These are phyloP conservation scores for Penicillium carneum DNA, from an alignment of 2,329 filamentous ascomycete species.

Conservation along the genomic window DNA sequence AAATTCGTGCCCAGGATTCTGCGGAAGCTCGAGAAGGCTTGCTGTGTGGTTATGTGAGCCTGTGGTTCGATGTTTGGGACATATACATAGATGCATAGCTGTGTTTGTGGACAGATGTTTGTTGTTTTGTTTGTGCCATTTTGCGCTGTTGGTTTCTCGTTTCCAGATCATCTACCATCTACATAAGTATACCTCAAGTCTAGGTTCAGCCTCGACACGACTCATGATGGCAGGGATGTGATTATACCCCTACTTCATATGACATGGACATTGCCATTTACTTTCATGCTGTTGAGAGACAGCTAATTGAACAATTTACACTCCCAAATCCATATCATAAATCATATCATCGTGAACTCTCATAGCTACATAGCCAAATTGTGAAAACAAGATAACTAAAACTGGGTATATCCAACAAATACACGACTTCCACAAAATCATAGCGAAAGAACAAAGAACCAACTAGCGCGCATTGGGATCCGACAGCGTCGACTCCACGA, in stretches of 20 bases:
- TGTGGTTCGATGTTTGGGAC: conserved; percentile 18
- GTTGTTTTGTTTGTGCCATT: neutral
- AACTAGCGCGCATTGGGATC: conserved; percentile 24
- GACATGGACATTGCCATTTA: conserved; percentile 11
- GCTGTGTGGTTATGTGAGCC: conserved; percentile 76
- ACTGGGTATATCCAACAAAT: conserved; percentile 31
- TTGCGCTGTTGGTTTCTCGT: conserved; percentile 5
- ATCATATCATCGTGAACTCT: conserved; percentile 20
- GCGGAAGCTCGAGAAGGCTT: conserved; percentile 70
- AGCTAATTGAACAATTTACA: neutral
- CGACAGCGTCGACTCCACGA: conserved; percentile 57
- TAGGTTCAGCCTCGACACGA: conserved; percentile 13
- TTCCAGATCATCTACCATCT: conserved; percentile 8
- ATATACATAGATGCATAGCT: conserved; percentile 13
- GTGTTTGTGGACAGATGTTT: neutral
- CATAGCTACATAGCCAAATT: conserved; percentile 14
- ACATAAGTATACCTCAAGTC: neutral
- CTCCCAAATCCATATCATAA: conserved; percentile 3
- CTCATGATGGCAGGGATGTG: conserved; percentile 19
- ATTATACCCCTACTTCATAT: conserved; percentile 15
- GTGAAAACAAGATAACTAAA: conserved; percentile 16
- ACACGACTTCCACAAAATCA: neutral
- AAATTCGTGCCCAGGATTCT: conserved; percentile 67
- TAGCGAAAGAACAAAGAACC: neutral
- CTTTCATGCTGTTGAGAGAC: neutral